Conservation (phyloP, 208 protist genomes). For the Trypanosoma mega region DNA sequence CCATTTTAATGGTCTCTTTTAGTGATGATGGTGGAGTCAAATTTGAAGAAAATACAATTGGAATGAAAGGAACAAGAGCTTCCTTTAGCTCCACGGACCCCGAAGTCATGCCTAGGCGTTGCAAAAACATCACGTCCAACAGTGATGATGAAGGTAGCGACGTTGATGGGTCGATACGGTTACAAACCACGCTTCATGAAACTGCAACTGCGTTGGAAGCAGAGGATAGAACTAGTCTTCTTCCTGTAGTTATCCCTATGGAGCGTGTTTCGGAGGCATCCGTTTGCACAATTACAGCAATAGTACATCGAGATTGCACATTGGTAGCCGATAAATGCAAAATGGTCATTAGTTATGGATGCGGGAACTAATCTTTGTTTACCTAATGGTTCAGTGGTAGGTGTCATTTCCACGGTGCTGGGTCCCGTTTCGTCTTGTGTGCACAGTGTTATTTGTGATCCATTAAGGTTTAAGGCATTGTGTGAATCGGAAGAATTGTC, state of each 20-base stretch:
- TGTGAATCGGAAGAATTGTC: conserved; percentile 22
- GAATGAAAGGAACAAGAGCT: conserved; percentile 29
- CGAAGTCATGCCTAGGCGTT: conserved; percentile 49
- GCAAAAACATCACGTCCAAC: conserved; percentile 8
- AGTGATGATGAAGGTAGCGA: conserved; percentile 1
- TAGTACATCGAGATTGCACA: conserved; percentile 20
- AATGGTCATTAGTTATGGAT: conserved; percentile 52
- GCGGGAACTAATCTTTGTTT: conserved; percentile 67
- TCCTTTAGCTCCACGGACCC: conserved; percentile 88
- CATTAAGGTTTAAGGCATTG: conserved; percentile 1
- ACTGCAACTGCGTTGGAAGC: not conserved
- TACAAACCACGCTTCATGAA: not conserved
- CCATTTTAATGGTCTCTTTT: not conserved
- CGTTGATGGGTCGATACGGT: not conserved
- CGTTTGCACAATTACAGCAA: conserved; percentile 39
- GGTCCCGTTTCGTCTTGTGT: conserved; percentile 58
- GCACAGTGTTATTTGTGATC: conserved; percentile 42
- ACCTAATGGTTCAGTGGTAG: conserved; percentile 49
- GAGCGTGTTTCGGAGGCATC: conserved; percentile 54
- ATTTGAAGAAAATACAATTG: conserved; percentile 9
- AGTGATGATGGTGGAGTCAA: not conserved
- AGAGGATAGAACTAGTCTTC: not conserved
- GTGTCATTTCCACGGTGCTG: conserved; percentile 51
- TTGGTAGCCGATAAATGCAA: conserved; percentile 49
- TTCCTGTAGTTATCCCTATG: conserved; percentile 27